phyloP scores from a whole-genome alignment of 2,329 filamentous ascomycete species.

The Trichoderma sp. region DNA sequence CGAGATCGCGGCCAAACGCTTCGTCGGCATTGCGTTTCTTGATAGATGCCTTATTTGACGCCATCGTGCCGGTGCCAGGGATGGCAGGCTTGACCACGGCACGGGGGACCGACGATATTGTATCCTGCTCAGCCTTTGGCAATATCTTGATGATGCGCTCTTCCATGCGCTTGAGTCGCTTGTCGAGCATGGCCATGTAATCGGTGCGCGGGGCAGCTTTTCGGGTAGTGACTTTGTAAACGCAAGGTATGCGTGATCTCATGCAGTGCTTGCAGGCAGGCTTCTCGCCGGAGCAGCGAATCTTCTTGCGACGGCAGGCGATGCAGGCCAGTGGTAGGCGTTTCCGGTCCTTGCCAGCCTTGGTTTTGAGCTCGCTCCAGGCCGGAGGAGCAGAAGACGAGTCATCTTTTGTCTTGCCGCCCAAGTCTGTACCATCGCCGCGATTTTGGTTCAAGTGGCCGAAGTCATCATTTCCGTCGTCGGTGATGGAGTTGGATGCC shows the following conservation, averaged over 20 bases:
- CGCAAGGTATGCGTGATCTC: conserved; percentile 87
- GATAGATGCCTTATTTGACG: conserved; percentile 42
- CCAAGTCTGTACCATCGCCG: conserved; percentile 53
- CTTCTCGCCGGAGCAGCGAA: conserved; percentile 95
- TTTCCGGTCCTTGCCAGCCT: conserved; percentile 94
- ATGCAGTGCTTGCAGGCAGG: conserved; percentile 96
- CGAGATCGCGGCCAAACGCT: conserved; percentile 78
- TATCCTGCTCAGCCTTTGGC: conserved; percentile 76
- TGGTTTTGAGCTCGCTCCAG: conserved; percentile 83
- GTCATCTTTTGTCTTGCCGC: conserved; percentile 53
- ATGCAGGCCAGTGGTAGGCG: conserved; percentile 91
- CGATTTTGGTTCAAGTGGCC: conserved; percentile 46
- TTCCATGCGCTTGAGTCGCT: conserved; percentile 93
- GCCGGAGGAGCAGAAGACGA: conserved; percentile 58
- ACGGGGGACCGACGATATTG: conserved; percentile 64
- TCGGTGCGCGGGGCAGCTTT: conserved; percentile 94
- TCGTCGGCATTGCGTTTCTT: conserved; percentile 86
- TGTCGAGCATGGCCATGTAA: conserved; percentile 99
- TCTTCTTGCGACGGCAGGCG: conserved; percentile 94
- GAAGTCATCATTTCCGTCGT: conserved; percentile 59
- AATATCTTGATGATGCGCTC: conserved; percentile 95
- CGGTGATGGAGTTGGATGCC: conserved; percentile 43
- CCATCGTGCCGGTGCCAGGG: conserved; percentile 46
- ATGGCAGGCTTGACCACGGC: conserved; percentile 80
- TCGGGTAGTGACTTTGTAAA: conserved; percentile 93